Evolutionary conservation across 495 filamentous ascomycete species (phyloP), one percentile per base, ranked within the genome.

Genomic region (Aspergillus ostianus): DNA sequence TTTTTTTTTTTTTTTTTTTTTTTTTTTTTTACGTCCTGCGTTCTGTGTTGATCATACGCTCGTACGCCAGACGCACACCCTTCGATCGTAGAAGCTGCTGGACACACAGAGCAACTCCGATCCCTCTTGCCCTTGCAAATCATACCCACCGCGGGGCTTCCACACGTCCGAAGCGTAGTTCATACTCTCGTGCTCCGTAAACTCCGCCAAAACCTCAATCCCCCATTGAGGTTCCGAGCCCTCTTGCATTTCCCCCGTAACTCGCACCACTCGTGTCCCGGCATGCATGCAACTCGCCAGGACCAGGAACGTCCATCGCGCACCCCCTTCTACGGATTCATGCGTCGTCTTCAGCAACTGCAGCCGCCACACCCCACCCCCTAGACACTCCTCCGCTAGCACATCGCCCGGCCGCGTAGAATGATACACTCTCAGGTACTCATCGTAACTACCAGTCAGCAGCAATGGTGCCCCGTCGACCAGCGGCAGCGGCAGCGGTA

Each of bases 211-310:
- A 17, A 93, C 79, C 51, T 82, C 74, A 63, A 92, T 87, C 17
- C 67, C 67, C 81, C 87, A 92, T n/a, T 73, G 62, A 0, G 47
- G 41, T 45, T 36, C 47, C 23, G 52, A 59, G 19, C 60, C 70
- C 19, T 61, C 64, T 0, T 59, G 27, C 18, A 48, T 65, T 47
- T 41, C 36, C 12, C 68, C 64, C 13, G 56, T 67, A 29, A 93
- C 67, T 53, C 81, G 71, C 4, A 98, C 74, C 23, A 98, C 68
- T 58, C 86, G 81, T 23, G 82, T 82, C 15, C 94, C 94, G 1
- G 86, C 90, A 75, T 96, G 90, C 94, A 98, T 98, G 67, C 93
- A 97, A 51, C 90, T 94, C 15, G 88, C 94, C 57, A 98, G 75
- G 23, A 98, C 80, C 49, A 82, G 63, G 9, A 80, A 81, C 15